Evolutionary conservation across 805 yeast genomes (phyloP).

Genomic region (Peterozyma toletana): DNA sequence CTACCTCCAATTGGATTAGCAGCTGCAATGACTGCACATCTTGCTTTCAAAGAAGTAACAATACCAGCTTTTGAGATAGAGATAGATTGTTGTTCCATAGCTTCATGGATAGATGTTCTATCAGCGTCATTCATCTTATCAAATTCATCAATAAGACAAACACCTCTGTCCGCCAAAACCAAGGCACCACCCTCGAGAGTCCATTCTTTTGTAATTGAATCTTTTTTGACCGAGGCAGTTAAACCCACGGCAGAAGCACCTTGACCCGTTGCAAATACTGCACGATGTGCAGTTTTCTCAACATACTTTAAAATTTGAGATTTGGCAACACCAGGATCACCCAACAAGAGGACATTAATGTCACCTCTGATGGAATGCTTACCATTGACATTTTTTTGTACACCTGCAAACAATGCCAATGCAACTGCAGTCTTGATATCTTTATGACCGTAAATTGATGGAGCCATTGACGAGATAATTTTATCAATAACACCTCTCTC

Average conservation of each 20-base stretch:
- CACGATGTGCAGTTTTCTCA: slow-evolving; percentile 92
- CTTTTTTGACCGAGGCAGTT: slow-evolving; percentile 93
- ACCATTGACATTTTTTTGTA: slow-evolving; percentile 87
- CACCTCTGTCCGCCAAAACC: slow-evolving; percentile 95
- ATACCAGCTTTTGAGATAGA: slow-evolving; percentile 99
- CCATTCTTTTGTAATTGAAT: slow-evolving; percentile 95
- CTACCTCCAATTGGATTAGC: slow-evolving; percentile 97
- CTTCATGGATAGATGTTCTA: slow-evolving; percentile 97
- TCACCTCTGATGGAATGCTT: slow-evolving; percentile 97
- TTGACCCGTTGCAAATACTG: slow-evolving; percentile 98
- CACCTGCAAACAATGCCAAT: slow-evolving; percentile 92
- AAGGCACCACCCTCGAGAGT: slow-evolving; percentile 98
- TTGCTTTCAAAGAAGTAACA: slow-evolving; percentile 90
- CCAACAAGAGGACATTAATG: slow-evolving; percentile 83
- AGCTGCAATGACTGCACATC: slow-evolving; percentile 96
- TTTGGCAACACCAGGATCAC: slow-evolving; percentile 99
- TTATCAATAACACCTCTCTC: slow-evolving; percentile 81
- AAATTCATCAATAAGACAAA: slow-evolving; percentile 95
- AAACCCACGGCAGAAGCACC: slow-evolving; percentile 99
- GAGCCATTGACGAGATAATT: slow-evolving; percentile 89
- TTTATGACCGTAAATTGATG: slow-evolving; percentile 93
- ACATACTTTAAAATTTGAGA: slow-evolving; percentile 94
- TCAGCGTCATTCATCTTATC: slow-evolving; percentile 99
- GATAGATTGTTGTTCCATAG: slow-evolving; percentile 98
- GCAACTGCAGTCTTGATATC: slow-evolving; percentile 95